Evolutionary conservation across 805 yeast species (phyloP).

Genomic region (Kodamaea kaohsiungensis): DNA sequence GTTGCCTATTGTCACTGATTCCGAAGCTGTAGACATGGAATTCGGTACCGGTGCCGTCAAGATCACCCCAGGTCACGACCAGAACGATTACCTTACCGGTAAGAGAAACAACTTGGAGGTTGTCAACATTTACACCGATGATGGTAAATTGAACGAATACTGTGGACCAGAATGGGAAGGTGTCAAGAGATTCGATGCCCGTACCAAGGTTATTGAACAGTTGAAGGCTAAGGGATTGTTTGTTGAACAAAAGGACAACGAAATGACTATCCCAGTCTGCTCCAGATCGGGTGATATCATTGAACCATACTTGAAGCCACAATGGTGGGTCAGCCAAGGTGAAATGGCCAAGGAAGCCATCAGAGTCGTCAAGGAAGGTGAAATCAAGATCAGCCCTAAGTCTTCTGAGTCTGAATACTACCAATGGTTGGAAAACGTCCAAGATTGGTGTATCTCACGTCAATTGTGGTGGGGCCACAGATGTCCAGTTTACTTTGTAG

Average conservation of each 20-base stretch:
- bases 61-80: constrained; percentile 98
- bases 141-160: constrained; percentile 85
- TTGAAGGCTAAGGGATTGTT: constrained; percentile 73
- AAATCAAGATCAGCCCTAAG: constrained; percentile 80
- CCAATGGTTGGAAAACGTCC: constrained; percentile 94
- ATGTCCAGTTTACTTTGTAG: constrained; percentile 91
- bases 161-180: constrained; percentile 91
- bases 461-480: constrained; percentile 95
- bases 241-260: constrained; percentile 87
- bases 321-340: constrained; percentile 97
- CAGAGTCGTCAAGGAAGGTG: constrained; percentile 79
- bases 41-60: constrained; percentile 99
- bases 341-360: constrained; percentile 88
- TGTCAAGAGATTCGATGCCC: constrained; percentile 91
- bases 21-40: constrained; percentile 97
- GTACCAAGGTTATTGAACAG: constrained; percentile 77
- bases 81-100: constrained; percentile 95
- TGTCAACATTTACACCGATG: constrained; percentile 88
- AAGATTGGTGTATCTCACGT: constrained; percentile 99
- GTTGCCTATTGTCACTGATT: constrained; percentile 85
- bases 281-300: constrained; percentile 96
- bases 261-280: constrained; percentile 93
- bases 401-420: constrained; percentile 90
- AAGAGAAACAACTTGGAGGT: constrained; percentile 88
- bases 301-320: constrained; percentile 96